Conservation (phyloP, 495 filamentous ascomycete species). For the Jackrogersella minutella region DNA sequence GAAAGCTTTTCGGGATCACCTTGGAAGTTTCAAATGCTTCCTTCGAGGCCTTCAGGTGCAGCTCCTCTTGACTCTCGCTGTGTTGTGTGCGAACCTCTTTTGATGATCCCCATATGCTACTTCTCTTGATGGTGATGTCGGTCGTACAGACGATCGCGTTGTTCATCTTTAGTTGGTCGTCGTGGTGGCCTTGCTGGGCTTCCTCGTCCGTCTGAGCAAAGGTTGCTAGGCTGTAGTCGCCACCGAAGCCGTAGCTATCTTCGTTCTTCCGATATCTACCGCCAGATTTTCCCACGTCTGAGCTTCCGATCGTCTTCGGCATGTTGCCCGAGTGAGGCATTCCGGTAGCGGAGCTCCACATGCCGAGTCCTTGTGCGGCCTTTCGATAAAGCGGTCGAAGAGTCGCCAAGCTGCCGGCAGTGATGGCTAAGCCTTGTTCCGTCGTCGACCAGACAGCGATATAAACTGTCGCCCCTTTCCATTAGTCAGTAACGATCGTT, state of each 20-base stretch:
- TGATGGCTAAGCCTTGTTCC: not conserved
- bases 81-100: not conserved
- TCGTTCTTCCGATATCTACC: not conserved
- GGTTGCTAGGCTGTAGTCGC: not conserved
- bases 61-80: not conserved
- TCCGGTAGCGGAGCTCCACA: not conserved
- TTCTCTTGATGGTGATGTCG: not conserved
- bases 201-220: not conserved
- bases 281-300: not conserved
- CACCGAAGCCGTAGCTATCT: not conserved
- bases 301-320: not conserved
- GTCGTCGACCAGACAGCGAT: conserved; percentile 1
- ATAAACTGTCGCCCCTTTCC: not conserved
- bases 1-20: not conserved
- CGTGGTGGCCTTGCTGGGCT: not conserved
- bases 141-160: not conserved
- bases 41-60: not conserved
- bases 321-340: not conserved
- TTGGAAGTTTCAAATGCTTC: not conserved
- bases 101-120: not conserved
- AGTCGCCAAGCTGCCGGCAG: not conserved
- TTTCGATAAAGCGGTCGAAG: not conserved
- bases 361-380: not conserved
- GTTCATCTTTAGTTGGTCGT: not conserved
- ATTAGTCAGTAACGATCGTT: not conserved